These are phyloP conservation scores for Taxillus chinensis DNA, from an alignment of 164 flowering plant species.

Conservation along the genomic window DNA sequence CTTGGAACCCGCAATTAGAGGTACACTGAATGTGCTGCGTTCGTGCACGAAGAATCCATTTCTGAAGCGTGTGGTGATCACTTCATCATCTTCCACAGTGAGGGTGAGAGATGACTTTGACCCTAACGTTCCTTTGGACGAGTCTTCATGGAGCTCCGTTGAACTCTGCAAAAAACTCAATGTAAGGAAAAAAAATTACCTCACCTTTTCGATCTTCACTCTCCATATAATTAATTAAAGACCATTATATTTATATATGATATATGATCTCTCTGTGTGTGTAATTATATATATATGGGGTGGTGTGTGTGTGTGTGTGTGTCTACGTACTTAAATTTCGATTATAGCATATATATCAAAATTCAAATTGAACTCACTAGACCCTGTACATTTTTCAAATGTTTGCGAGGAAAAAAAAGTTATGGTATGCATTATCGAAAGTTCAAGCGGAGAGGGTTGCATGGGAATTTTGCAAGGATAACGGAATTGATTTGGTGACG, in stretches of 20 bases:
- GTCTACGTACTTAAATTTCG: too few species aligned
- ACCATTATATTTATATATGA: too few species aligned
- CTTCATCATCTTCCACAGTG: constrained; percentile 75
- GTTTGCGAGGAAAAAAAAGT: constrained; percentile 16
- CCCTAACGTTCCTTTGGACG: constrained; percentile 52
- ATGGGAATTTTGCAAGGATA: constrained; percentile 65
- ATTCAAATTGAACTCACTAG: too few species aligned
- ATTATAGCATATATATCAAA: too few species aligned
- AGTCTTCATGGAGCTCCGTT: constrained; percentile 75
- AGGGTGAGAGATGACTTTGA: constrained; percentile 58
- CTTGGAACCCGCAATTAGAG: constrained; percentile 68
- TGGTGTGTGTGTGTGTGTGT: too few species aligned
- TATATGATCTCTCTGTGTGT: too few species aligned
- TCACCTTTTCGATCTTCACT: too few species aligned
- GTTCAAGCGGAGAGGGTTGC: constrained; percentile 79
- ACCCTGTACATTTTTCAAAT: too few species aligned
- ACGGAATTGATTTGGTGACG: constrained; percentile 60
- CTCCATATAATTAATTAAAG: too few species aligned
- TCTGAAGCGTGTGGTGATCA: constrained; percentile 72
- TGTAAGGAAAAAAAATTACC: constrained; percentile 16
- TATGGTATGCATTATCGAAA: constrained; percentile 80
- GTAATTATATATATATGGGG: too few species aligned
- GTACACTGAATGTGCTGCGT: constrained; percentile 73
- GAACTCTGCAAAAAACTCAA: constrained; percentile 52
- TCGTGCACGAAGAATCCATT: constrained; percentile 70